Conservation (phyloP, 2,329 filamentous ascomycete genomes). For the Claviceps sp. region DNA sequence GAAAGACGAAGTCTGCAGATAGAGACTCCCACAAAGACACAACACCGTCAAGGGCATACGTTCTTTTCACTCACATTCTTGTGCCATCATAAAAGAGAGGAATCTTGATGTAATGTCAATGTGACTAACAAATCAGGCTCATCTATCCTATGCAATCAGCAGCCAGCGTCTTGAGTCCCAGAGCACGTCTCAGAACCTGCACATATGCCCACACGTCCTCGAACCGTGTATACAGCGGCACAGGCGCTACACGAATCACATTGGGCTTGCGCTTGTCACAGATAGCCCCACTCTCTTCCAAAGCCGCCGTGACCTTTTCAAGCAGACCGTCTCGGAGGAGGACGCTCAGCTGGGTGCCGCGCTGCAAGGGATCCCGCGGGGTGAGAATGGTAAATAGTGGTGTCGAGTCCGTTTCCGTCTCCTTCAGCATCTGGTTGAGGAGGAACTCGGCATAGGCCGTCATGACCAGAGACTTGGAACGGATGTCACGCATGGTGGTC, state of each 20-base stretch:
- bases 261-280: slow-evolving; percentile 76
- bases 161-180: slow-evolving; percentile 8
- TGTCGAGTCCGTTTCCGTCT: slow-evolving; percentile 13
- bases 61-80: too few relatives aligned
- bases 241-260: slow-evolving; percentile 72
- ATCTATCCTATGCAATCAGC: background rate
- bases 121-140: background rate
- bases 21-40: too few relatives aligned
- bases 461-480: slow-evolving; percentile 56
- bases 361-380: slow-evolving; percentile 49
- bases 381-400: slow-evolving; percentile 52
- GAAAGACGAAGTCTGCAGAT: too few relatives aligned
- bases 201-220: slow-evolving; percentile 49
- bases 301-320: slow-evolving; percentile 47
- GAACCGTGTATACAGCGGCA: slow-evolving; percentile 73
- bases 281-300: slow-evolving; percentile 59
- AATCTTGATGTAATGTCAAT: background rate
- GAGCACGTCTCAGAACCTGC: slow-evolving; percentile 23
- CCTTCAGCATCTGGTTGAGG: slow-evolving; percentile 32
- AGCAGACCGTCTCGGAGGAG: slow-evolving; percentile 54
- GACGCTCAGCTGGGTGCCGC: slow-evolving; percentile 71
- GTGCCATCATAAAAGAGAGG: too few relatives aligned
- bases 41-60: too few relatives aligned
- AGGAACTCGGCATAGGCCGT: slow-evolving; percentile 67
- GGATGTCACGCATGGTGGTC: slow-evolving; percentile 54